phyloP scores from a whole-genome alignment of 106 monocot species.

The Dioscorea dumetorum region DNA sequence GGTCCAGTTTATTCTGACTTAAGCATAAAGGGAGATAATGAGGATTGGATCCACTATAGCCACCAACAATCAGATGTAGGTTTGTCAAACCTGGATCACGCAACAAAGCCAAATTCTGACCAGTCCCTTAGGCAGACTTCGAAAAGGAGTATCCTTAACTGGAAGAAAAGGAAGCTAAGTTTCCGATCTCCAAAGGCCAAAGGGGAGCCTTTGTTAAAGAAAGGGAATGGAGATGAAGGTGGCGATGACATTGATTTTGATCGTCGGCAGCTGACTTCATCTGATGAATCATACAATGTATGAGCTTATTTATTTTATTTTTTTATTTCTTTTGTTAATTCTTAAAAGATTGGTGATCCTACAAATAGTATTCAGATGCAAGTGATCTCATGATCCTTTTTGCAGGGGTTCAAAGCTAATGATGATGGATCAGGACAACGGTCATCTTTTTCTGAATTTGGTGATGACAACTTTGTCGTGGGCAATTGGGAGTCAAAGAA shows the following conservation, averaged over 20 bases:
- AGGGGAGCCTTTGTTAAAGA: conserved; percentile 79
- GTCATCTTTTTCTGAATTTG: conserved; percentile 49
- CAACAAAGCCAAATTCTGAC: conserved; percentile 14
- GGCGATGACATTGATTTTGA: conserved; percentile 88
- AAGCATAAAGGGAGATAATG: conserved; percentile 30
- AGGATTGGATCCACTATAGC: conserved; percentile 56
- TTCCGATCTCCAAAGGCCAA: conserved; percentile 45
- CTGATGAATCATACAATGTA: conserved; percentile 53
- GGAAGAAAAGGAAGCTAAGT: conserved; percentile 44
- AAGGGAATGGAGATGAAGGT: conserved; percentile 57
- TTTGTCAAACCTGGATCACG: conserved; percentile 24
- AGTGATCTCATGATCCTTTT: too few relatives aligned
- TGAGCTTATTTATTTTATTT: background rate
- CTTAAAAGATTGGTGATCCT: too few relatives aligned
- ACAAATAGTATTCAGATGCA: too few relatives aligned
- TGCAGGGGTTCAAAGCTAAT: conserved; percentile 40
- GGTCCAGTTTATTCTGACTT: conserved; percentile 20
- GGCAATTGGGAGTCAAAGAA: conserved; percentile 72
- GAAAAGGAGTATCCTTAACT: conserved; percentile 57
- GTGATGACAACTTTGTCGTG: conserved; percentile 61
- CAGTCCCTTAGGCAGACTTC: conserved; percentile 10
- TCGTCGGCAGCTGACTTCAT: conserved; percentile 60
- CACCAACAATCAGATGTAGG: conserved; percentile 39
- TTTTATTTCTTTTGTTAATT: too few relatives aligned
- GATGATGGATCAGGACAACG: conserved; percentile 15